A percentile compares a stretch with the other conserved stretches of the same genome.
These are phyloP conservation scores for Acidomyces sp. DNA, from an alignment of 495 filamentous ascomycete genomes.

Conservation along the genomic window DNA sequence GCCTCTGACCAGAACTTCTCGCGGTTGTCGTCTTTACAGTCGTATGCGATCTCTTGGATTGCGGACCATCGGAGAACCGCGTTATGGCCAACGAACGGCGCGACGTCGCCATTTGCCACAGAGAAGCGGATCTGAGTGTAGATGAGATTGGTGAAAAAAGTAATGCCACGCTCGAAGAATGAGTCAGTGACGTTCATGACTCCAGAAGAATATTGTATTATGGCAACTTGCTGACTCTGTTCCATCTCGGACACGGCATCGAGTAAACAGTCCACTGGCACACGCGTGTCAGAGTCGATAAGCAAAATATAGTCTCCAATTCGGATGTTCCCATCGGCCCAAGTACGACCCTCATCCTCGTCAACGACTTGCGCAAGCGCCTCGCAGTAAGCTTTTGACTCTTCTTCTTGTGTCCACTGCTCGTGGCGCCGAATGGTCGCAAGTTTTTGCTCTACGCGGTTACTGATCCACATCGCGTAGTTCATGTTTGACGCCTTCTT, in stretches of 20 bases:
- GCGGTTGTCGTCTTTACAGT: constrained; percentile 46
- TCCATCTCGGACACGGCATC: constrained; percentile 38
- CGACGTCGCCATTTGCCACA: constrained; percentile 70
- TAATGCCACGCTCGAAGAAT: constrained; percentile 44
- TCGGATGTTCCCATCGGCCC: constrained; percentile 31
- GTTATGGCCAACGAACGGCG: constrained; percentile 62
- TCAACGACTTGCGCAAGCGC: constrained; percentile 21
- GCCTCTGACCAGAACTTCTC: constrained; percentile 78
- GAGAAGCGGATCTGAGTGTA: constrained; percentile 68
- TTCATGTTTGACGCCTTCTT: constrained; percentile 67
- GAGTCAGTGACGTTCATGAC: constrained; percentile 36
- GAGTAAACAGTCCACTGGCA: constrained; percentile 36
- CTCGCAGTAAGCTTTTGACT: constrained; percentile 22
- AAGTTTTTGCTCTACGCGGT: constrained; percentile 48
- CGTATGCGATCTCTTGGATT: constrained; percentile 61
- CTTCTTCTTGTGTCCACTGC: constrained; percentile 24
- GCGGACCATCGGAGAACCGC: constrained; percentile 69
- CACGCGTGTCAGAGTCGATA: constrained; percentile 32
- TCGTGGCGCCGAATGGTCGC: constrained; percentile 19
- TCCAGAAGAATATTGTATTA: constrained; percentile 36
- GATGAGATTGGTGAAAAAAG: constrained; percentile 75
- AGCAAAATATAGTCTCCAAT: constrained; percentile 31
- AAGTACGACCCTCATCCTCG: constrained; percentile 21
- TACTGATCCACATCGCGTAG: constrained; percentile 46
- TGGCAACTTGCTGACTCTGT: constrained; percentile 33